Evolutionary conservation across 176 grass and related monocot genomes (phyloP).

Genomic region (Cocos nucifera): DNA sequence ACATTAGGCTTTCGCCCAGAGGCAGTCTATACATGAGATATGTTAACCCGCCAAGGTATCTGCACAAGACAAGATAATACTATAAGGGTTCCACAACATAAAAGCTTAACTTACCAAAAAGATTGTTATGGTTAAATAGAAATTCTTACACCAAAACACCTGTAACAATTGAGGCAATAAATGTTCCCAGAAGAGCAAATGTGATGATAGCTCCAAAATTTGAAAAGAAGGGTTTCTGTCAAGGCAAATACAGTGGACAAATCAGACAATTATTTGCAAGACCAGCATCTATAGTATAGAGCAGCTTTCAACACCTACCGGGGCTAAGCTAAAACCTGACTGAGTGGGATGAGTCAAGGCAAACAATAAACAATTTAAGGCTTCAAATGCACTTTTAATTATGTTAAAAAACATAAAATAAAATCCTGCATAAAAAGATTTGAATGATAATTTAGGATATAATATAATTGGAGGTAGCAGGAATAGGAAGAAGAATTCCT

Average conservation of each 20-base stretch:
- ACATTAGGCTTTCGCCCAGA: conserved; percentile 90
- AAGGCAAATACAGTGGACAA: conserved; percentile 9
- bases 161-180: conserved; percentile 84
- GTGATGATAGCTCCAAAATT: conserved; percentile 98
- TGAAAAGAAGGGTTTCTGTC: conserved; percentile 96
- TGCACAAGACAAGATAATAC: conserved; percentile 16
- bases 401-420: too few species aligned
- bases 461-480: conserved; percentile 98
- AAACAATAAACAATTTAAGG: conserved; percentile 13
- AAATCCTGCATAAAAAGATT: too few species aligned
- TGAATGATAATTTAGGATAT: conserved; percentile 60
- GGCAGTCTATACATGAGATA: conserved; percentile 97
- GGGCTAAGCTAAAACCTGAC: conserved; percentile 98
- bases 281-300: neutral
- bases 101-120: too few species aligned
- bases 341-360: conserved; percentile 78
- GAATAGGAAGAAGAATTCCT: conserved; percentile 99
- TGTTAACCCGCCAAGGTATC: conserved; percentile 85
- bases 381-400: neutral
- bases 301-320: conserved; percentile 47
- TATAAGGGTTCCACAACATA: too few species aligned
- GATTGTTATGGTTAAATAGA: too few species aligned
- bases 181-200: conserved; percentile 90
- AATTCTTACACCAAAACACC: conserved; percentile 92
- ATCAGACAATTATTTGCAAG: conserved; percentile 12